Evolutionary conservation across 768 basidiomycete species (phyloP), one percentile per base, ranked within the genome.

Genomic region (Hygrophorus pudorinus): DNA sequence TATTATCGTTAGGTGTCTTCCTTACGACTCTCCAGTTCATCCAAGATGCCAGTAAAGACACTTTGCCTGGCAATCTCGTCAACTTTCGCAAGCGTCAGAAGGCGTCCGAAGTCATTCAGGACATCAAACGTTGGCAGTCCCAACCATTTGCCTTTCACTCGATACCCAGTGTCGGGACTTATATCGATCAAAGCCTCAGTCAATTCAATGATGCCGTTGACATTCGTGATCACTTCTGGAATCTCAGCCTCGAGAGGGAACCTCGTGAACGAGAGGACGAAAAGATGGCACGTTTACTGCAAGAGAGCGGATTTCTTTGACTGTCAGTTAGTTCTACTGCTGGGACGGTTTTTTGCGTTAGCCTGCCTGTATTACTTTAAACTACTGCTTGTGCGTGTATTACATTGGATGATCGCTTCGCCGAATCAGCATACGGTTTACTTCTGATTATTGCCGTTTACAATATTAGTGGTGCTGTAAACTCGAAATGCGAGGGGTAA

Each of bases 21-120:
- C 76, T 99, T 20, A 93, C 94, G 5, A 89, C 86, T 5, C 70
- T 98, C 49, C 93, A 92, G n/a, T 97, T 98, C 63, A 94, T 96
- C 59, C 90, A 96, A 63, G 96, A 97, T 53, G 96, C 94, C 7
- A 91, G 89, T 56, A 83, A 85, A 41, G 89, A 98, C 66, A 78
- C 72, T 52, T 68, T 96, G 8, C 73, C 74, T 13, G 84, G 79
- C 6, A 74, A 76, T 45, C 67, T 94, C 50, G 81, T 98, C 65
- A 97, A 98, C 66, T 98, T 98, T 67, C 79, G 82, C 57, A 99
- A 99, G 63, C 85, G 94, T 13, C 83, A 89, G 55, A 88, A 88
- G 63, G 82, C 91, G 0, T 90, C 92, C n/a, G 93, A 96, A 58
- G 87, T 98, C 53, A 90, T 99, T 54, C 81, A 82, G 50, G 92